These are phyloP conservation scores for Metschnikowia shivogae DNA, from an alignment of 805 yeast species.

Conservation along the genomic window DNA sequence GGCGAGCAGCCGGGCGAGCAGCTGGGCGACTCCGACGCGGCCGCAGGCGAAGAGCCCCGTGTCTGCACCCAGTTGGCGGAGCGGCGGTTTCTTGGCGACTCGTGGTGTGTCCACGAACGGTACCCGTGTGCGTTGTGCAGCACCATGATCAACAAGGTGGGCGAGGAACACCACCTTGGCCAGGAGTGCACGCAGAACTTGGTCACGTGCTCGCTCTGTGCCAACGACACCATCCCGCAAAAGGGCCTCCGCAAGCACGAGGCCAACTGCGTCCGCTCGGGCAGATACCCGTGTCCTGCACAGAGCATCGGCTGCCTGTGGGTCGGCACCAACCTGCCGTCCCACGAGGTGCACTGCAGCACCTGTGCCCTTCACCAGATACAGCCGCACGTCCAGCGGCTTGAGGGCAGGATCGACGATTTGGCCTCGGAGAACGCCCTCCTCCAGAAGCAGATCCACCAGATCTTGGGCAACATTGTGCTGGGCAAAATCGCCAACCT, in stretches of 20 bases:
- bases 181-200: slow-evolving; percentile 38
- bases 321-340: slow-evolving; percentile 35
- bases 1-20: no score
- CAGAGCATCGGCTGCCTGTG: slow-evolving; percentile 47
- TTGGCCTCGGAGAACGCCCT: slow-evolving; percentile 34
- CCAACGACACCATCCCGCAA: slow-evolving; percentile 38
- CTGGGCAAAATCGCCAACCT: slow-evolving; percentile 50
- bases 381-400: slow-evolving; percentile 23
- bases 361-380: slow-evolving; percentile 31
- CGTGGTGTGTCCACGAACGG: slow-evolving; percentile 37
- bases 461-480: slow-evolving; percentile 42
- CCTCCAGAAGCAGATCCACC: slow-evolving; percentile 42
- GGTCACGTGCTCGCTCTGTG: slow-evolving; percentile 38
- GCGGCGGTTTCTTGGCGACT: slow-evolving; percentile 18
- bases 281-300: slow-evolving; percentile 45
- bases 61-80: slow-evolving; percentile 13
- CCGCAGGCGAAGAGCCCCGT: no score
- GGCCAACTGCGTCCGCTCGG: slow-evolving; percentile 37
- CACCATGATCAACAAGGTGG: slow-evolving; percentile 22
- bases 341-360: slow-evolving; percentile 33
- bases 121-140: slow-evolving; percentile 38
- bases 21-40: no score
- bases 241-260: slow-evolving; percentile 39
- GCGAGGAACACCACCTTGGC: slow-evolving; percentile 32
- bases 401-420: slow-evolving; percentile 23